Conservation (phyloP, 768 basidiomycete species). For the Astraeus odoratus region DNA sequence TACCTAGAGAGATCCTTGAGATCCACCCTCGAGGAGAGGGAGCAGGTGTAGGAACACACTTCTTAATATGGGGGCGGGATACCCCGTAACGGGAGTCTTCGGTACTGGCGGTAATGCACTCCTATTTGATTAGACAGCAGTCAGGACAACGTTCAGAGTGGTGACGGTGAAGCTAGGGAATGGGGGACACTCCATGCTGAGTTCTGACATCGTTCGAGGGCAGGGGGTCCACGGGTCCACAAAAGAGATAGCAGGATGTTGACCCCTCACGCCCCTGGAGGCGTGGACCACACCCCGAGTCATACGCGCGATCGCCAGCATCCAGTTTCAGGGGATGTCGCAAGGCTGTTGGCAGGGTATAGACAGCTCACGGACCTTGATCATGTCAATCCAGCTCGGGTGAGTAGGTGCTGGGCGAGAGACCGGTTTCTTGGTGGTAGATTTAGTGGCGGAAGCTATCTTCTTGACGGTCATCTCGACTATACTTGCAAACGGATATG, state of each 20-base stretch:
- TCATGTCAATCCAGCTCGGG: slow-evolving; percentile 71
- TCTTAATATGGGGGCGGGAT: slow-evolving; percentile 90
- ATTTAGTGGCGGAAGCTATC: slow-evolving; percentile 37
- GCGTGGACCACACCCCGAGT: neutral
- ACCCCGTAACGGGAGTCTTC: slow-evolving; percentile 81
- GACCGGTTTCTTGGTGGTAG: slow-evolving; percentile 27
- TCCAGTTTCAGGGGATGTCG: neutral
- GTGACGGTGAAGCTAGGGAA: slow-evolving; percentile 4
- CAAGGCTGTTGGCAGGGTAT: too few species aligned
- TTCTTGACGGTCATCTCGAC: slow-evolving; percentile 37
- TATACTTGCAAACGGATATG: slow-evolving; percentile 7
- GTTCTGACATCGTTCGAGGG: neutral
- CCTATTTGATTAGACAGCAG: slow-evolving; percentile 40
- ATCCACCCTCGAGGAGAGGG: slow-evolving; percentile 7
- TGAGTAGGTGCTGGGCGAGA: slow-evolving; percentile 30
- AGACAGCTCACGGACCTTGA: slow-evolving; percentile 48
- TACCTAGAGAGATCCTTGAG: slow-evolving; percentile 42
- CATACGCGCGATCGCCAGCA: neutral
- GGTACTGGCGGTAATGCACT: slow-evolving; percentile 67
- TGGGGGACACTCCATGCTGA: neutral
- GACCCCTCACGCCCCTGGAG: neutral
- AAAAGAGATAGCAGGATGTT: too few species aligned
- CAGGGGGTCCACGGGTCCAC: neutral
- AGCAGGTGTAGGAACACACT: slow-evolving; percentile 42
- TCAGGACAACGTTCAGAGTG: slow-evolving; percentile 15